Evolutionary conservation across 768 basidiomycete species (phyloP).

Genomic region (Butyriboletus loyo): DNA sequence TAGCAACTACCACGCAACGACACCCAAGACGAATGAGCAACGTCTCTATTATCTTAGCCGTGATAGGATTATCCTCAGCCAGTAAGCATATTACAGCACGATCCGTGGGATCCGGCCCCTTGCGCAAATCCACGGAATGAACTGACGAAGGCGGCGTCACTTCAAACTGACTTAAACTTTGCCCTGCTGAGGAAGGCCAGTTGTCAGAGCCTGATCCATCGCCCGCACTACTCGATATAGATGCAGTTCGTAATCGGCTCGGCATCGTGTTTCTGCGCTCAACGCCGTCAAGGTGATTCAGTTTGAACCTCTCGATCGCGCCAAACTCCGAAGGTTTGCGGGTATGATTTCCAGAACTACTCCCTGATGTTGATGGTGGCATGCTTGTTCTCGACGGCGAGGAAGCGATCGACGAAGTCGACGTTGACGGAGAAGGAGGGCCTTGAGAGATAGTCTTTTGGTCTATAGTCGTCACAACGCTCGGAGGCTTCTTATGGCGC

Average conservation of each 20-base stretch:
- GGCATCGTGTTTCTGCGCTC: conserved; percentile 84
- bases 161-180: conserved; percentile 52
- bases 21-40: conserved; percentile 91
- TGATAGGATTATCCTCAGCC: conserved; percentile 98
- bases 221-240: conserved; percentile 78
- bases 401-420: conserved; percentile 87
- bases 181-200: conserved; percentile 59
- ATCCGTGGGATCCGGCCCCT: conserved; percentile 75
- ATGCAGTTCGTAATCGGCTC: conserved; percentile 82
- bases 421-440: conserved; percentile 89
- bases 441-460: conserved; percentile 61
- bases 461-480: conserved; percentile 69
- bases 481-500: conserved; percentile 75
- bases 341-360: conserved; percentile 50
- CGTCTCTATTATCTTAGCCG: conserved; percentile 95
- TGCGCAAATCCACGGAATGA: conserved; percentile 77
- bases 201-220: conserved; percentile 77
- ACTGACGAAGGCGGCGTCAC: conserved; percentile 78
- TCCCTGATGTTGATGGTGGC: conserved; percentile 70
- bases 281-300: conserved; percentile 71
- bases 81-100: conserved; percentile 91
- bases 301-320: conserved; percentile 85
- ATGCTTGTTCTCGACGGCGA: conserved; percentile 78
- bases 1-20: conserved; percentile 91
- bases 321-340: conserved; percentile 91